These are phyloP conservation scores for Gossypium mustelinum DNA, from an alignment of 345 rosid genomes.

Conservation along the genomic window DNA sequence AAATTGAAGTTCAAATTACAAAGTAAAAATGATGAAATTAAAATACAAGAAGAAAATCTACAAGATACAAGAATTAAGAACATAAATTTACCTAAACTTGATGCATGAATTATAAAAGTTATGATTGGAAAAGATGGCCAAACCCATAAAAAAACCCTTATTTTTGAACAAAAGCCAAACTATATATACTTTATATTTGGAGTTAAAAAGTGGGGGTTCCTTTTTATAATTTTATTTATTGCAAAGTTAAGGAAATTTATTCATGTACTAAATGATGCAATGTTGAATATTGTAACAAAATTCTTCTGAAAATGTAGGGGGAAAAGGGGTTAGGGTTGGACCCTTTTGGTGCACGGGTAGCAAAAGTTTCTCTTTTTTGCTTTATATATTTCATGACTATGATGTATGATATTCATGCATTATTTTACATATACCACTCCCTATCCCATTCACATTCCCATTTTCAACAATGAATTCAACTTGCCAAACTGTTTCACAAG, in stretches of 20 bases:
- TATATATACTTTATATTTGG: background rate
- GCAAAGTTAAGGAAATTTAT: background rate
- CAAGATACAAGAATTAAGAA: too few relatives aligned
- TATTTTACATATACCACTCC: background rate
- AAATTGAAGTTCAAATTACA: too few relatives aligned
- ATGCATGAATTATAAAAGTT: background rate
- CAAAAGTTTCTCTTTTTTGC: background rate
- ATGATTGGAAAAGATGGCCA: background rate
- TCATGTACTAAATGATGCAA: conserved; percentile 7
- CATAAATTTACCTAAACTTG: background rate
- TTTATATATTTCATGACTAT: conserved; percentile 7
- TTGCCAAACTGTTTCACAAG: background rate
- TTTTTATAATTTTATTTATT: background rate
- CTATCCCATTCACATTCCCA: conserved; percentile 6
- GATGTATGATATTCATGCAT: background rate
- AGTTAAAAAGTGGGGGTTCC: background rate
- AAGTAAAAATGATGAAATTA: too few relatives aligned
- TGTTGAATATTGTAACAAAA: background rate
- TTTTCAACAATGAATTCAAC: background rate
- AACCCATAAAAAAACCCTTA: background rate
- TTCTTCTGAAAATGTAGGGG: conserved; percentile 5
- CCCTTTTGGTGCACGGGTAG: conserved; percentile 15
- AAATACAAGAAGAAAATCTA: too few relatives aligned
- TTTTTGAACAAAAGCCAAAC: background rate
- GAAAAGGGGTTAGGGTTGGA: conserved; percentile 1